Conservation (phyloP, 2,329 filamentous ascomycete genomes). For the Aureobasidium vineae region DNA sequence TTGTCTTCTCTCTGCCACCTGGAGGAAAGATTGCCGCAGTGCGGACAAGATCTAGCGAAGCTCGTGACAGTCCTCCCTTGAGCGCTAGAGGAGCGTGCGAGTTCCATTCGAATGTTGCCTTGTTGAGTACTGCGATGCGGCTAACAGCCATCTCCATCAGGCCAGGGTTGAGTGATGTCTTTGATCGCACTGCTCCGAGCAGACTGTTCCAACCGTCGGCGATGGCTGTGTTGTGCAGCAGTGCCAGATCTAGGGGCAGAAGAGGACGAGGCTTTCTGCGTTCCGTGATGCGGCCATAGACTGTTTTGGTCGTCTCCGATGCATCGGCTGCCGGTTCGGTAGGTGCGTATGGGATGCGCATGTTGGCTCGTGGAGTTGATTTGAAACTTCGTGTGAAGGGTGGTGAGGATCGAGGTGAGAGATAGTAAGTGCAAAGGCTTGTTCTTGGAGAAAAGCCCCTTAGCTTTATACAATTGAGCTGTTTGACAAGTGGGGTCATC, state of each 20-base stretch:
- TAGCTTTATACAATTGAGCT: conserved; percentile 9
- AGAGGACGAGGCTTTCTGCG: conserved; percentile 68
- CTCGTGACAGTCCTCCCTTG: conserved; percentile 34
- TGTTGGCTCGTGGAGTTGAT: conserved; percentile 38
- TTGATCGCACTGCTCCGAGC: conserved; percentile 52
- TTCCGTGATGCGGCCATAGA: conserved; percentile 62
- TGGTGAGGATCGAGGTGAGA: not conserved
- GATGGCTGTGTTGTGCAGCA: conserved; percentile 70
- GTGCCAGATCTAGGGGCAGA: conserved; percentile 70
- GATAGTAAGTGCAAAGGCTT: not conserved
- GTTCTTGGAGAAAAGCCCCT: not conserved
- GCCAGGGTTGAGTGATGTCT: conserved; percentile 36
- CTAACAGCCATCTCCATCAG: conserved; percentile 40
- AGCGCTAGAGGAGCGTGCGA: conserved; percentile 38
- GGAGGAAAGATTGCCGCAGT: conserved; percentile 29
- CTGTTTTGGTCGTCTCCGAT: conserved; percentile 46
- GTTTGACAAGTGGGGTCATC: conserved; percentile 12
- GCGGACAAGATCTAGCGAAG: conserved; percentile 34
- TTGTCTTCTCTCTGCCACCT: conserved; percentile 22
- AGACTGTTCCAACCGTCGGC: conserved; percentile 75
- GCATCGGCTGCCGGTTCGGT: conserved; percentile 55
- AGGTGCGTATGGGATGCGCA: conserved; percentile 67
- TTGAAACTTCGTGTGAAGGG: conserved; percentile 1
- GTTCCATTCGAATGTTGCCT: conserved; percentile 41
- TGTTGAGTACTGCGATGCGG: conserved; percentile 41